Conservation (phyloP, 441 rosid species). For the Croton laevigatus region DNA sequence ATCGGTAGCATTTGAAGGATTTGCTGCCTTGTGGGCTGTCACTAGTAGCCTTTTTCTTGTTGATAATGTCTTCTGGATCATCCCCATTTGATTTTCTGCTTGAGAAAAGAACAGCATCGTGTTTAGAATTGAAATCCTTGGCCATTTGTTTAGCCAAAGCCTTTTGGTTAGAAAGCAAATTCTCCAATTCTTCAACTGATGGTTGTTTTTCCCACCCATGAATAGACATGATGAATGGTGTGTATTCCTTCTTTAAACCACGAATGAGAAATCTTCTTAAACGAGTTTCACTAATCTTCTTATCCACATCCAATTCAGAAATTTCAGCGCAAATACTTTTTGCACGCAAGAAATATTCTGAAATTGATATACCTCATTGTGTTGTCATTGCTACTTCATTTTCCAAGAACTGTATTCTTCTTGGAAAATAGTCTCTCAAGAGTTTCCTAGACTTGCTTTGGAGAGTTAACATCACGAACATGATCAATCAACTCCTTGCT, state of each 20-base stretch:
- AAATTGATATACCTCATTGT: neutral
- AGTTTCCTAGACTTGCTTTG: neutral
- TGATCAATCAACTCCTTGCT: neutral
- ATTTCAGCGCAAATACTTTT: neutral
- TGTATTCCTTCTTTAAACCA: too few species aligned
- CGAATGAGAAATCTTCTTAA: neutral
- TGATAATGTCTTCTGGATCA: too few species aligned
- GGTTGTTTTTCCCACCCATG: neutral
- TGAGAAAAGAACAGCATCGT: too few species aligned
- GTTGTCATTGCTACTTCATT: neutral
- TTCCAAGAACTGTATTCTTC: too few species aligned
- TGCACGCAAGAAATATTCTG: neutral
- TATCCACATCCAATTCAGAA: neutral
- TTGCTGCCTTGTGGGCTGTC: too few species aligned
- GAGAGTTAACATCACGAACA: neutral
- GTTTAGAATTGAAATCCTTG: too few species aligned
- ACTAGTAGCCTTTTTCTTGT: too few species aligned
- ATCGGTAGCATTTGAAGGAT: too few species aligned
- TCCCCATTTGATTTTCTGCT: too few species aligned
- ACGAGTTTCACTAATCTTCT: neutral
- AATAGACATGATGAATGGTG: neutral
- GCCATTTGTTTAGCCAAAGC: neutral
- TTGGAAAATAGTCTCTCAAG: neutral
- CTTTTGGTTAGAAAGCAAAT: neutral
- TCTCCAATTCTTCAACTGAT: neutral